phyloP scores from a whole-genome alignment of 2,329 filamentous ascomycete genomes.

The Ophioceras dolichostomum region DNA sequence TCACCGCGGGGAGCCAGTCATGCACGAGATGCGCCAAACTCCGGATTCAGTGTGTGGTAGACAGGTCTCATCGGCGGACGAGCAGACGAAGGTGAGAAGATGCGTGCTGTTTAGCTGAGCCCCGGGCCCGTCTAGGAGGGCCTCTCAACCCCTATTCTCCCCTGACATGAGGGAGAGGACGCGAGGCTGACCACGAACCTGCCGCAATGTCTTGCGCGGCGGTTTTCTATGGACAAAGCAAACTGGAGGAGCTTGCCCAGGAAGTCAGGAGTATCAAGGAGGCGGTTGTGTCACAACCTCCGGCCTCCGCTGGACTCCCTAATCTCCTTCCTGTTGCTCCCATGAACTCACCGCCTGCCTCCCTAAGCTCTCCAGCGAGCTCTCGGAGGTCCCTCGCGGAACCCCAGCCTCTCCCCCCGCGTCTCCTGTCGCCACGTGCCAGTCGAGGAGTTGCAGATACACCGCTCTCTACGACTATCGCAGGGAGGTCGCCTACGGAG shows the following conservation, averaged over 20 bases:
- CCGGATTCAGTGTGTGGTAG: slow-evolving; percentile 10
- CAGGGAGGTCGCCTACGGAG: slow-evolving; percentile 13
- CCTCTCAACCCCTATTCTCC: too few relatives aligned
- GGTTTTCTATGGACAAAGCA: too few relatives aligned
- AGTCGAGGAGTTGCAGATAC: too few relatives aligned
- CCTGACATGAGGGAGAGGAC: too few relatives aligned
- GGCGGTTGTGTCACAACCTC: too few relatives aligned
- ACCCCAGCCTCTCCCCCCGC: not conserved
- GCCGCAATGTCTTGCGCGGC: too few relatives aligned
- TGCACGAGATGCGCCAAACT: slow-evolving; percentile 10
- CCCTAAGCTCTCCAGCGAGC: not conserved
- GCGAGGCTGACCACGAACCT: too few relatives aligned
- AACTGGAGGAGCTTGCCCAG: slow-evolving; percentile 40
- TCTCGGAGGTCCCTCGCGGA: not conserved
- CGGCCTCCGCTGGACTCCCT: too few relatives aligned
- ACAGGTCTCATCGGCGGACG: slow-evolving; percentile 10
- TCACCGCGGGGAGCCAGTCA: slow-evolving; percentile 6
- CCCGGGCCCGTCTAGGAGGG: too few relatives aligned
- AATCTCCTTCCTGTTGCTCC: too few relatives aligned
- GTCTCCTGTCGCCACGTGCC: not conserved
- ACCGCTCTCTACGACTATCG: not conserved
- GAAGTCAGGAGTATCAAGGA: slow-evolving; percentile 43
- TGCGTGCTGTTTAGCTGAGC: too few relatives aligned
- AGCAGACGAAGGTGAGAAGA: slow-evolving; percentile 11
- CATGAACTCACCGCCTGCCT: too few relatives aligned